Evolutionary conservation across 768 basidiomycete species (phyloP).

Genomic region (Kwoniella sp.): DNA sequence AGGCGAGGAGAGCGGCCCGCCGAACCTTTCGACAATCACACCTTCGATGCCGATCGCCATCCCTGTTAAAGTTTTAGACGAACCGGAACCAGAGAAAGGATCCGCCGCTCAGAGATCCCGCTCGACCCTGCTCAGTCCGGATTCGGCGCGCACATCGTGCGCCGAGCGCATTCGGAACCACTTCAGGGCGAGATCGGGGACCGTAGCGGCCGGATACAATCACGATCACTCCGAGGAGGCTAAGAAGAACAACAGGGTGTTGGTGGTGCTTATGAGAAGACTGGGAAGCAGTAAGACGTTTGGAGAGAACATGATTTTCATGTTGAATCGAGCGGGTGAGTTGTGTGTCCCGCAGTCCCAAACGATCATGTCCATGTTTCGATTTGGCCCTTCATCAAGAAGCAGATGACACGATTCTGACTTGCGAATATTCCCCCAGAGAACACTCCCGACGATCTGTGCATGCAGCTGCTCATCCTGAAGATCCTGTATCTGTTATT

Average conservation of each 20-base stretch:
- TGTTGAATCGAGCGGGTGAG: conserved; percentile 92
- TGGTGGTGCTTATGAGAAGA: conserved; percentile 80
- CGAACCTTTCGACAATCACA: background rate
- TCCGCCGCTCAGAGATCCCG: background rate
- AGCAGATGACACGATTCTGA: background rate
- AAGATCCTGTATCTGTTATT: conserved; percentile 94
- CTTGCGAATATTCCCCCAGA: conserved; percentile 59
- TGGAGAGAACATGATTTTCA: conserved; percentile 98
- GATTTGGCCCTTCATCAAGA: no score
- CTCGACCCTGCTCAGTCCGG: conserved; percentile 7
- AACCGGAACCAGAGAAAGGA: conserved; percentile 13
- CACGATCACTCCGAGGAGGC: conserved; percentile 54
- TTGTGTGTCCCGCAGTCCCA: conserved; percentile 20
- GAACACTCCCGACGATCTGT: conserved; percentile 83
- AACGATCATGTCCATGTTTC: background rate
- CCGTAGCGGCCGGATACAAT: conserved; percentile 13
- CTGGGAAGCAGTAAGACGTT: conserved; percentile 88
- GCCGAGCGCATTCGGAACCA: conserved; percentile 35
- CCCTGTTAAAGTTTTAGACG: conserved; percentile 13
- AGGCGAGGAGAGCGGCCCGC: conserved; percentile 6
- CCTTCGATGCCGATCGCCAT: conserved; percentile 15
- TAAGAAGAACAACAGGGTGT: conserved; percentile 68
- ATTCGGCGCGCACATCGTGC: conserved; percentile 5
- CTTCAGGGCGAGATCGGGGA: conserved; percentile 33
- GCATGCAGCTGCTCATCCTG: conserved; percentile 90